These are phyloP conservation scores for Gossypium aridum DNA, from an alignment of 441 rosid species.

Conservation along the genomic window DNA sequence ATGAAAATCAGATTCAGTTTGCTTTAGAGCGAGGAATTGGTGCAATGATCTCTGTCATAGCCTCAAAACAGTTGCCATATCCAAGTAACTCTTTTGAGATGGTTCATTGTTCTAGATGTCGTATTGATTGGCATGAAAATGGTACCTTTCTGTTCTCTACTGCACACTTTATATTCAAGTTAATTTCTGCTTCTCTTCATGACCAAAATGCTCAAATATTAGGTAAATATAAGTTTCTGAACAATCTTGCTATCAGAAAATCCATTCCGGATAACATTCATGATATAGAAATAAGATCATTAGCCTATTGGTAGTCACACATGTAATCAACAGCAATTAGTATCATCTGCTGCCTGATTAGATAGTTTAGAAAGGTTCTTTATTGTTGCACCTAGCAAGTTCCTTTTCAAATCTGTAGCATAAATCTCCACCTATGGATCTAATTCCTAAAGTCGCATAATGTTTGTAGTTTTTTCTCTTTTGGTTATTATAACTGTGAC, in stretches of 20 bases:
- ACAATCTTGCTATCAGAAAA: slow-evolving; percentile 2
- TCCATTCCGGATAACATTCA: background rate
- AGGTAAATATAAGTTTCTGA: background rate
- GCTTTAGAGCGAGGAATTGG: slow-evolving; percentile 89
- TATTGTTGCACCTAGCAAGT: background rate
- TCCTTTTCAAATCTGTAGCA: background rate
- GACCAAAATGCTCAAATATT: background rate
- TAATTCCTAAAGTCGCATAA: background rate
- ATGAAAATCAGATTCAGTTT: slow-evolving; percentile 98
- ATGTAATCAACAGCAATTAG: background rate
- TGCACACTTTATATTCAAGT: slow-evolving; percentile 2
- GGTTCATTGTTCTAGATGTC: slow-evolving; percentile 98
- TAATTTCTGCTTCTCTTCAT: background rate
- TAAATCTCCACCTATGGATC: slow-evolving; percentile 6
- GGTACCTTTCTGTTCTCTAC: slow-evolving; percentile 40
- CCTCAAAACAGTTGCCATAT: slow-evolving; percentile 84
- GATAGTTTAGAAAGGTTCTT: background rate
- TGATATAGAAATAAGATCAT: background rate
- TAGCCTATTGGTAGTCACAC: background rate
- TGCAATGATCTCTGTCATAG: slow-evolving; percentile 81
- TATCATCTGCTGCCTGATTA: background rate
- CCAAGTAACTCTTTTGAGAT: slow-evolving; percentile 87
- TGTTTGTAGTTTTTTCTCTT: background rate
- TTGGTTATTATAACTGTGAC: background rate
- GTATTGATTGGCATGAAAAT: slow-evolving; percentile 91